Percentiles rank a stretch among this genome's conserved stretches.
Conservation (phyloP, 1,284 basidiomycete genomes). For the Papiliotrema fonsecae region DNA sequence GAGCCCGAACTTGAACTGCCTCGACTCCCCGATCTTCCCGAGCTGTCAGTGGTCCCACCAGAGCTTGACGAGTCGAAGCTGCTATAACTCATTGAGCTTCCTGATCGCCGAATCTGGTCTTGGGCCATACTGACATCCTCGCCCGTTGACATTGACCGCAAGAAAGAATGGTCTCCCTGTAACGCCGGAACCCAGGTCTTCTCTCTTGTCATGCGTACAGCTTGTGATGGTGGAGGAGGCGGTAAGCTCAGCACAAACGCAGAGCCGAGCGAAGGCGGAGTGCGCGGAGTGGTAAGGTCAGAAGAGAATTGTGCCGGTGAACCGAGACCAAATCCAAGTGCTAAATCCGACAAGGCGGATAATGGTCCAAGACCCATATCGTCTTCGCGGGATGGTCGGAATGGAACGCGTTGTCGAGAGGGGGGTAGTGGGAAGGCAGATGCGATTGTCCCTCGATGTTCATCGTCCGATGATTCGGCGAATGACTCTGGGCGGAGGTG, state of each 20-base stretch:
- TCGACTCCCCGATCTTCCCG: not conserved
- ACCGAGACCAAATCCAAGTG: not conserved
- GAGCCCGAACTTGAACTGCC: not conserved
- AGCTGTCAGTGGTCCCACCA: not conserved
- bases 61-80: not conserved
- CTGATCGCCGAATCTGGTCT: not conserved
- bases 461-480: constrained; percentile 3
- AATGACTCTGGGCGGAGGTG: not conserved
- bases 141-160: constrained; percentile 8
- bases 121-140: too few relatives aligned
- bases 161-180: constrained; percentile 24
- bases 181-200: not conserved
- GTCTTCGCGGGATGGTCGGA: not conserved
- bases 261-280: not conserved
- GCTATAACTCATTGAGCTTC: not conserved
- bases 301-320: not conserved
- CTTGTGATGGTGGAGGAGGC: constrained; percentile 2
- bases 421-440: constrained; percentile 11
- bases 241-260: not conserved
- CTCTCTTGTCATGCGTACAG: not conserved
- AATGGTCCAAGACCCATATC: not conserved
- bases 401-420: not conserved
- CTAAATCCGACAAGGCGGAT: not conserved
- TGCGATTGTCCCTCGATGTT: not conserved
- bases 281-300: not conserved